Conservation (phyloP, 2,329 filamentous ascomycete species). For the Hymenoscyphus albidus region DNA sequence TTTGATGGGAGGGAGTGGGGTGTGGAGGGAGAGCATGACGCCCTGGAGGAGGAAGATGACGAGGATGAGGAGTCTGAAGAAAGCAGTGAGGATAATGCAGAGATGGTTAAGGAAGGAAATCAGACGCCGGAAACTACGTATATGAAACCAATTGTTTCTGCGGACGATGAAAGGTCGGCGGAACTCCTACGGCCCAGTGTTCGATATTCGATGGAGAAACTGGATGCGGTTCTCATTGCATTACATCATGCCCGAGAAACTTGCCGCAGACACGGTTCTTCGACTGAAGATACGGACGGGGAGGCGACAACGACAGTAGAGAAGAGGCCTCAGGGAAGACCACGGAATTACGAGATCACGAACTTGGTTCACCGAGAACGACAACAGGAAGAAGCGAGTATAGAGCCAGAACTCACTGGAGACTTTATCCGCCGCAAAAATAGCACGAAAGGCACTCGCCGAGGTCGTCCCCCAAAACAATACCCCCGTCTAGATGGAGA, state of each 20-base stretch:
- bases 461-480: constrained; percentile 28
- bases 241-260: constrained; percentile 65
- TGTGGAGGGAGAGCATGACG: constrained; percentile 9
- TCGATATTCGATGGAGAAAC: constrained; percentile 62
- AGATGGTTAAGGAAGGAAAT: not conserved
- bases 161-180: constrained; percentile 67
- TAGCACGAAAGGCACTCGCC: constrained; percentile 10
- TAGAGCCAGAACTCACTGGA: constrained; percentile 9
- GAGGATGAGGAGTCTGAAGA: not conserved
- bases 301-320: constrained; percentile 28
- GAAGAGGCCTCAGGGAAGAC: constrained; percentile 22
- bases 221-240: constrained; percentile 67
- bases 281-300: constrained; percentile 27
- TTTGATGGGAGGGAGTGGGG: constrained; percentile 46
- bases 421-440: constrained; percentile 22
- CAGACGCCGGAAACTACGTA: not conserved
- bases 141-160: constrained; percentile 51
- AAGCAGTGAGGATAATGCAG: constrained; percentile 11
- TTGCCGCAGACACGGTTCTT: constrained; percentile 37
- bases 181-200: constrained; percentile 63
- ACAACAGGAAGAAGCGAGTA: not conserved
- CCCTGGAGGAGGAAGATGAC: constrained; percentile 10
- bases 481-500: constrained; percentile 31
- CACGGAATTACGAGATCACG: constrained; percentile 22
- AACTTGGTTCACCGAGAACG: constrained; percentile 19